Base-by-base conservation (phyloP, 352 stramenopile genomes). In the Thalassiosira allenii region DNA sequence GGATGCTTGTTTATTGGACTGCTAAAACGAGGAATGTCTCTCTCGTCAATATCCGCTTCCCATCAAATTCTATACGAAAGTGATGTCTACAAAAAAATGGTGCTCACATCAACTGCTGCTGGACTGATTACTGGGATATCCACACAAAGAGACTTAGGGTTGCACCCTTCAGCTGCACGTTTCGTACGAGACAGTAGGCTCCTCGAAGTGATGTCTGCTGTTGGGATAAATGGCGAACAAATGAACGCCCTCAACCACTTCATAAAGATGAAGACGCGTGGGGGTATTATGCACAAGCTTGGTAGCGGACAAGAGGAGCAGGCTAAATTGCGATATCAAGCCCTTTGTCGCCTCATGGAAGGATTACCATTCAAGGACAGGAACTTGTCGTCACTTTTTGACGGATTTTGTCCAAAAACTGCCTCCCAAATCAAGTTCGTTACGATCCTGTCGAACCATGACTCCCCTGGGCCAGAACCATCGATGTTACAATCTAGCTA, bases 51-150 rank as follows among this genome's bases (percentile, higher is more conserved):
- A 47, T 44, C 34, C 62, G n/a, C 62, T 62, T 79, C 83, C 34
- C 64, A 88, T 32, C 23, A 75, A 61, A 66, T 88, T 33, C 61
- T 78, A 9, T 90, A 90, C 30, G 79, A 87, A 37, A 53, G 70
- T 25, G 59, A 82, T 20, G 65, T 85, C 12, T 20, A 66, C 4
- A 27, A 59, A 33, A 9, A 73, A 68, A 34, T 54, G 30, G 34
- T 34, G 57, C 41, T 57, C 32, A 25, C 29, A 29, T 44, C 47
- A 40, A 61, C 70, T 43, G 69, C 54, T 73, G 61, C 41, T 62
- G 74, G 59, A 52, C 72, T 87, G 49, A 44, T 89, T 65, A 34
- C 69, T 51, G 66, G 62, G 54, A 76, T 83, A 30, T 85, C 71
- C 3, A 51, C 63, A 33, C 73, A 66, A 62, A 59, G 40, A 70